Base-by-base conservation (phyloP, 2,329 filamentous ascomycete genomes). In the Microcyclospora pomicola region DNA sequence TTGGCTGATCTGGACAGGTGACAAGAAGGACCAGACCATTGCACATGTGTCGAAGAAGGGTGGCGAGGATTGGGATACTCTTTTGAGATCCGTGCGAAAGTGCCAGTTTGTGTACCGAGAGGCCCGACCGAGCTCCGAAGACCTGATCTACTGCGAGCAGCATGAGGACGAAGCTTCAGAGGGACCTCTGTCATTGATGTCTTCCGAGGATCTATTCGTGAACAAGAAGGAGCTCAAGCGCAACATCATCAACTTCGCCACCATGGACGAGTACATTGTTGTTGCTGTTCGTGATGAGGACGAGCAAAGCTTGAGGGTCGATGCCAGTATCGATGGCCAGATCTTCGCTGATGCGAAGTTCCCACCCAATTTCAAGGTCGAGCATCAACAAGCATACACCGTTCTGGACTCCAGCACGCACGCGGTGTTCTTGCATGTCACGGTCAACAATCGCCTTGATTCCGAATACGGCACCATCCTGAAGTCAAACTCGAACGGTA, bases 401-500 rank as follows among this genome's bases (percentile, higher is more conserved):
- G 83, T 96, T 2, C 70, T 98, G 24, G 87, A 95, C 57, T 95
- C 87, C 60, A 91, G 85, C 1, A 94, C 86, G 0, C 88, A 96
- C 59, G 82, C 91, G 1, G 73, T 98, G 41, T 96, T 96, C 62
- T 64, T 98, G 41, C 92, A 96, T 54, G 88, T 96, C 34, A 86
- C 82, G 1, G 83, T 84, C 31, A 80, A 82, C 51, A 72, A 71
- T 31, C 65, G 66, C 3, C 57, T 67, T 36, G 79, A 75, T 13
- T 74, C 72, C 36, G 74, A 81, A 42, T 86, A 82, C 50, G 91
- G 91, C 29, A 80, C 81, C 15, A 84, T 98, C 49, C 76, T 98
- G 61, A 98, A 96, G 73, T 95, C 86, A 55, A 98, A 98, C 65
- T 95, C 86, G 51, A 96, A 98, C 55, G 91, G 91, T 38, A 98